phyloP scores from a whole-genome alignment of 1,284 basidiomycete genomes.

The Flammula alnicola region DNA sequence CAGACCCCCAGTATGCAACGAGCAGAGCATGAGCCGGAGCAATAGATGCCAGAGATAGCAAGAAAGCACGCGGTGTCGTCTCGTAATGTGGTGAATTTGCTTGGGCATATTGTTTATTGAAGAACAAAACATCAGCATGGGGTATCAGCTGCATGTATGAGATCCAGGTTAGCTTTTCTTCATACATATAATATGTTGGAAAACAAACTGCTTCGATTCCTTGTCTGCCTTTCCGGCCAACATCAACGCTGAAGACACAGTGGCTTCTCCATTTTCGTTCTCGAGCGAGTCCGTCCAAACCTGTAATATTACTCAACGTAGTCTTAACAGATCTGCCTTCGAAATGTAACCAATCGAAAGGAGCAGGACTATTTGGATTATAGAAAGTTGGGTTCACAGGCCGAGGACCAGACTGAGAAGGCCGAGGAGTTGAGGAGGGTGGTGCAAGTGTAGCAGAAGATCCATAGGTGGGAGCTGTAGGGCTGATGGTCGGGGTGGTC shows the following conservation, averaged over 20 bases:
- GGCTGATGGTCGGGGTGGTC: slow-evolving; percentile 30
- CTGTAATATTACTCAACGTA: slow-evolving; percentile 74
- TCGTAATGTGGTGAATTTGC: slow-evolving; percentile 59
- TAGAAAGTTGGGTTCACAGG: slow-evolving; percentile 34
- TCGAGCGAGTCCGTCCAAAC: slow-evolving; percentile 75
- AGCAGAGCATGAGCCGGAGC: slow-evolving; percentile 75
- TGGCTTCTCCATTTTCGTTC: slow-evolving; percentile 81
- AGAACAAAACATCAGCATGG: slow-evolving; percentile 77
- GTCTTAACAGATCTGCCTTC: slow-evolving; percentile 78
- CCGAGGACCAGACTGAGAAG: slow-evolving; percentile 39
- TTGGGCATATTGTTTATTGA: slow-evolving; percentile 71
- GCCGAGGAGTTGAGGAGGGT: slow-evolving; percentile 41
- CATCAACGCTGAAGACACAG: slow-evolving; percentile 78
- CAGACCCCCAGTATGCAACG: slow-evolving; percentile 76
- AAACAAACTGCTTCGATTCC: slow-evolving; percentile 76
- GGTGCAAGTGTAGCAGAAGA: slow-evolving; percentile 39
- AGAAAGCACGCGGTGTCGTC: slow-evolving; percentile 70
- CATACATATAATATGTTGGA: slow-evolving; percentile 2
- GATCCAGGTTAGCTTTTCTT: neutral
- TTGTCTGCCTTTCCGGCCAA: slow-evolving; percentile 70
- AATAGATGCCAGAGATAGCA: slow-evolving; percentile 69
- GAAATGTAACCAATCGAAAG: slow-evolving; percentile 85
- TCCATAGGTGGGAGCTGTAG: slow-evolving; percentile 26
- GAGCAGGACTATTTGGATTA: slow-evolving; percentile 64
- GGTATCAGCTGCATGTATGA: slow-evolving; percentile 63